Conservation (phyloP, 2,329 filamentous ascomycete species). For the Pestalotiopsis sp. region DNA sequence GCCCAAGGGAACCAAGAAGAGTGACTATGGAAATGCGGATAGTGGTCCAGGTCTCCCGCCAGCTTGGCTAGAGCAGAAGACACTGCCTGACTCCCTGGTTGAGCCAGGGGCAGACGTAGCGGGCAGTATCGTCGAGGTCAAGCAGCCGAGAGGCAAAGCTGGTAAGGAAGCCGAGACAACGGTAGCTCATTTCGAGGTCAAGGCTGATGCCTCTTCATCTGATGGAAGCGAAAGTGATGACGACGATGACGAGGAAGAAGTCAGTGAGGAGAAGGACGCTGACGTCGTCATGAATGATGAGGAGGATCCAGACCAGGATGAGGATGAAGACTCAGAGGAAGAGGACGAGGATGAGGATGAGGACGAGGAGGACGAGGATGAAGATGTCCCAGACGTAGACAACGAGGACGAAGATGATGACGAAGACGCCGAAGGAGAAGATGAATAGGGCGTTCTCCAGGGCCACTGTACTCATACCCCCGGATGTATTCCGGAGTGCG, state of each 20-base stretch:
- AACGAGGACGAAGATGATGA: slow-evolving; percentile 13
- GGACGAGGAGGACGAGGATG: slow-evolving; percentile 11
- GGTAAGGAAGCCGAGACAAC: slow-evolving; percentile 24
- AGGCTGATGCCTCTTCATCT: slow-evolving; percentile 14
- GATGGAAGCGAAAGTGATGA: slow-evolving; percentile 1
- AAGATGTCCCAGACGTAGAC: slow-evolving; percentile 12
- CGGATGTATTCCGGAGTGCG: background rate
- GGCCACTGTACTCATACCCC: background rate
- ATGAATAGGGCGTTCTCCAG: slow-evolving; percentile 1
- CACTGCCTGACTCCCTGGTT: slow-evolving; percentile 16
- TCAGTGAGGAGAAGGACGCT: slow-evolving; percentile 14
- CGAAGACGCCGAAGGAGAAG: slow-evolving; percentile 12
- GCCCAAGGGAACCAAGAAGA: slow-evolving; percentile 71
- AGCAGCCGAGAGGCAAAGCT: slow-evolving; percentile 33
- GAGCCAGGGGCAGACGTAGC: slow-evolving; percentile 23
- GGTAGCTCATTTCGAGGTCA: slow-evolving; percentile 23
- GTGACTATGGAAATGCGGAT: slow-evolving; percentile 67
- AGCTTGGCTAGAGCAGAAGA: slow-evolving; percentile 46
- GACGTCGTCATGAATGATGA: slow-evolving; percentile 14
- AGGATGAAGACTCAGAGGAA: background rate
- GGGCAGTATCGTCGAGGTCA: slow-evolving; percentile 37
- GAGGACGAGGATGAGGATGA: slow-evolving; percentile 13
- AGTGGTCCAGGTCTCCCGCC: slow-evolving; percentile 67
- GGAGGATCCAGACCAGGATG: slow-evolving; percentile 13
- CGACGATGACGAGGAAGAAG: slow-evolving; percentile 13